Percentiles rank a stretch among this genome's conserved stretches.
Conservation (phyloP, 805 yeast species). For the Candida insectalens region DNA sequence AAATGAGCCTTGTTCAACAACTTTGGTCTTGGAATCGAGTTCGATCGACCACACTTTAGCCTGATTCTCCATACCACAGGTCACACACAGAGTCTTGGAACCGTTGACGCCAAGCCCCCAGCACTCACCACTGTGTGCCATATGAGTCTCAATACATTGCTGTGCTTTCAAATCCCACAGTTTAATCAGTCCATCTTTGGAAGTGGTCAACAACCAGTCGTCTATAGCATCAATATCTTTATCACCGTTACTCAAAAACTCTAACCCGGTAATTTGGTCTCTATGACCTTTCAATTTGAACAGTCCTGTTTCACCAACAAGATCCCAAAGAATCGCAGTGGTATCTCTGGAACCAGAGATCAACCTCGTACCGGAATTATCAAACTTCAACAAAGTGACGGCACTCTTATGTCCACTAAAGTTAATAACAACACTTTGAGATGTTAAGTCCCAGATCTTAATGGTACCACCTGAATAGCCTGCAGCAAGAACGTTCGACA, state of each 20-base stretch:
- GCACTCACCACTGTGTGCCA: slow-evolving; percentile 89
- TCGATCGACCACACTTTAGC: slow-evolving; percentile 77
- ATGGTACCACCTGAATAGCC: slow-evolving; percentile 89
- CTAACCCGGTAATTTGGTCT: slow-evolving; percentile 75
- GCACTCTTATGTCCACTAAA: slow-evolving; percentile 90
- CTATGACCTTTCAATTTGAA: slow-evolving; percentile 83
- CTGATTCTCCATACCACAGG: slow-evolving; percentile 76
- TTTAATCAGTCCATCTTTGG: slow-evolving; percentile 87
- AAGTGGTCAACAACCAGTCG: slow-evolving; percentile 64
- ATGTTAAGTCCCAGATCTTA: slow-evolving; percentile 83
- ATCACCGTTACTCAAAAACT: slow-evolving; percentile 31
- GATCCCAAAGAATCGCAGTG: slow-evolving; percentile 84
- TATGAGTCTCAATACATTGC: slow-evolving; percentile 89
- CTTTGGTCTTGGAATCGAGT: slow-evolving; percentile 26
- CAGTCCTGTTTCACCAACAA: slow-evolving; percentile 84
- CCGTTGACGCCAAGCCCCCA: slow-evolving; percentile 61
- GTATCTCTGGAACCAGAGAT: slow-evolving; percentile 85
- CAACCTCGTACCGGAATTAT: slow-evolving; percentile 72
- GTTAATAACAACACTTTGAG: slow-evolving; percentile 66
- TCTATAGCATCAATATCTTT: slow-evolving; percentile 40
- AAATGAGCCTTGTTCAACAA: slow-evolving; percentile 53
- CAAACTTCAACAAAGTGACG: slow-evolving; percentile 62
- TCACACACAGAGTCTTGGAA: slow-evolving; percentile 35
- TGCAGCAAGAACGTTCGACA: slow-evolving; percentile 67
- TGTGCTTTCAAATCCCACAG: slow-evolving; percentile 88